Evolutionary conservation across 768 basidiomycete species (phyloP), one percentile per base, ranked within the genome.

Genomic region (Cubamyces sp.): DNA sequence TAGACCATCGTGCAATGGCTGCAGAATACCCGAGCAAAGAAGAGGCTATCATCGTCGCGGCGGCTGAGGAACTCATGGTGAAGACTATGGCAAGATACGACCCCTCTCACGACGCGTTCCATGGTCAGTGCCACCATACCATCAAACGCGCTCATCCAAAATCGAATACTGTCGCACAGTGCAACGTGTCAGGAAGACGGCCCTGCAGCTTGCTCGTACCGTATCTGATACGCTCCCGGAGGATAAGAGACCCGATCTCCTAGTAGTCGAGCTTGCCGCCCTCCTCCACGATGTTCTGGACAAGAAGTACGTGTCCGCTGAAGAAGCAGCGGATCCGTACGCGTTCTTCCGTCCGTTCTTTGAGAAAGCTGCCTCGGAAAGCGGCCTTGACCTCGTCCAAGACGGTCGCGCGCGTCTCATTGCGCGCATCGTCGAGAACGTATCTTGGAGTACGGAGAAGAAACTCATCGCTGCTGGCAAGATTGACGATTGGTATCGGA

Each of bases 371-470:
- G 77, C 78, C 5, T 68, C 68, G 3, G 70, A 76, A 51, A 74
- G 79, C 54, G 80, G 78, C 3, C 59, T 87, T 23, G 84, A 90
- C 68, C 76, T 90, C 28, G 75, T 91, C 46, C 66, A 73, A 15
- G 85, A 90, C 57, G 85, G 86, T 2, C 81, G 88, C 26, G 88
- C 85, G 26, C 76, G 74, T 45, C 66, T 77, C 21, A 79, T 92
- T 49, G 76, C 83, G 25, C 77, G 74, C 65, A 84, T 96, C 61
- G 78, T 95, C 28, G 87, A 92, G 34, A 88, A 87, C 64, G 87
- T 94, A 3, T 93, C 90, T 0, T 96, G 92, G 91, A 87, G 83
- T 45, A 94, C 88, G 3, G 94, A 96, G 74, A 88, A 86, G 71
- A 84, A 80, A 63, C 77, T 91, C 7, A 78, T 83, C 16, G 79